phyloP scores from a whole-genome alignment of 495 filamentous ascomycete species.

The Cercophora samala region DNA sequence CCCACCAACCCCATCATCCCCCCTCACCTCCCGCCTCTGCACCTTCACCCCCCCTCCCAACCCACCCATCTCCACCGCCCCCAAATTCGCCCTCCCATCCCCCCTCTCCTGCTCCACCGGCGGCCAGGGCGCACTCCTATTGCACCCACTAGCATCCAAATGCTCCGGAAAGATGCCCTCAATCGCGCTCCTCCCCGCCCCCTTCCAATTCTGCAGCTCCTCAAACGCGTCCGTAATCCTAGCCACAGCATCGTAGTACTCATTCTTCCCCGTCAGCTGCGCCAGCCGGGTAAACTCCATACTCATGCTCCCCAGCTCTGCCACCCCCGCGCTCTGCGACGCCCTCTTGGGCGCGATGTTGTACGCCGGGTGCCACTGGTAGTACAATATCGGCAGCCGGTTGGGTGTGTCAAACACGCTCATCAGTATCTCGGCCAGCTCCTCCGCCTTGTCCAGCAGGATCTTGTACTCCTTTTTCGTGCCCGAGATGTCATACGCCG shows the following conservation, averaged over 20 bases:
- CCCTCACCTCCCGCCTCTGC: background rate
- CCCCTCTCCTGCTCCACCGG: slow-evolving; percentile 21
- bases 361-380: slow-evolving; percentile 72
- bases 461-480: slow-evolving; percentile 48
- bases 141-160: slow-evolving; percentile 68
- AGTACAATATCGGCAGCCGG: slow-evolving; percentile 86
- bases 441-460: slow-evolving; percentile 80
- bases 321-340: slow-evolving; percentile 59
- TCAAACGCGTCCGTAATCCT: slow-evolving; percentile 87
- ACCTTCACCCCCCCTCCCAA: background rate
- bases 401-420: slow-evolving; percentile 96
- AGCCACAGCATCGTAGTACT: slow-evolving; percentile 93
- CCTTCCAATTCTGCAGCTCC: slow-evolving; percentile 58
- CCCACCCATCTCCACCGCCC: background rate
- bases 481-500: slow-evolving; percentile 77
- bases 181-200: slow-evolving; percentile 57
- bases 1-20: slow-evolving; percentile 5
- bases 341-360: slow-evolving; percentile 65
- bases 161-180: slow-evolving; percentile 81
- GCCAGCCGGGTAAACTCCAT: slow-evolving; percentile 93
- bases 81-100: slow-evolving; percentile 24
- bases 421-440: slow-evolving; percentile 86
- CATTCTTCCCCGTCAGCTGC: slow-evolving; percentile 80
- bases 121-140: slow-evolving; percentile 38
- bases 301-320: slow-evolving; percentile 86